phyloP scores from a whole-genome alignment of 176 grass and related monocot species.

The Musa schizocarpa region DNA sequence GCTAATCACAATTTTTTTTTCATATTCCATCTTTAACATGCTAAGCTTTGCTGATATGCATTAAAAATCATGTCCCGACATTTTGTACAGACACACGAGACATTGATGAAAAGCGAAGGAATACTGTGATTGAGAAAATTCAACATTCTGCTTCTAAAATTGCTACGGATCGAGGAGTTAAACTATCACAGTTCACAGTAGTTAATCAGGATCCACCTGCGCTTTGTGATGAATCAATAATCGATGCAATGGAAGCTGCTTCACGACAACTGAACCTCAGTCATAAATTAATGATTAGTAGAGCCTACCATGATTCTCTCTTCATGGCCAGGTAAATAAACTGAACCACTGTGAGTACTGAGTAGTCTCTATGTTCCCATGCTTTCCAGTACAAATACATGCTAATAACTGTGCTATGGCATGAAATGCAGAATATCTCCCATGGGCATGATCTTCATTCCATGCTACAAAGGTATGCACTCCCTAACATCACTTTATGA shows the following conservation, averaged over 20 bases:
- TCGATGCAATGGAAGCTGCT: slow-evolving; percentile 57
- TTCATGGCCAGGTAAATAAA: slow-evolving; percentile 85
- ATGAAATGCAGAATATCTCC: slow-evolving; percentile 63
- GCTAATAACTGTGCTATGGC: background rate
- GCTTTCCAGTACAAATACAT: background rate
- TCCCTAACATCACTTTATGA: background rate
- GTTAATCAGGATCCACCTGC: slow-evolving; percentile 92
- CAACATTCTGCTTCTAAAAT: slow-evolving; percentile 51
- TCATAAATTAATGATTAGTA: slow-evolving; percentile 85
- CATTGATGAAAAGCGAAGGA: slow-evolving; percentile 79
- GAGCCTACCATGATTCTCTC: slow-evolving; percentile 95
- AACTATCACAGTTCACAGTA: slow-evolving; percentile 69
- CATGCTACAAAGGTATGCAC: slow-evolving; percentile 88
- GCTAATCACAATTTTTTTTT: background rate
- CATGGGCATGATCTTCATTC: slow-evolving; percentile 98
- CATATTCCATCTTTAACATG: background rate
- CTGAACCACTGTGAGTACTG: background rate
- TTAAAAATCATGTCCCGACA: slow-evolving; percentile 8
- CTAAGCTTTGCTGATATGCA: background rate
- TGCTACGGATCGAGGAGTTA: slow-evolving; percentile 47
- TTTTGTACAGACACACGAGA: slow-evolving; percentile 59
- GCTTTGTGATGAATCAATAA: slow-evolving; percentile 57
- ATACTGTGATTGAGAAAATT: slow-evolving; percentile 70
- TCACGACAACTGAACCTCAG: slow-evolving; percentile 47
- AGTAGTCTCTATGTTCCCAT: background rate